Conservation (phyloP, 2,329 filamentous ascomycete species). For the Stromatinia cepivora region DNA sequence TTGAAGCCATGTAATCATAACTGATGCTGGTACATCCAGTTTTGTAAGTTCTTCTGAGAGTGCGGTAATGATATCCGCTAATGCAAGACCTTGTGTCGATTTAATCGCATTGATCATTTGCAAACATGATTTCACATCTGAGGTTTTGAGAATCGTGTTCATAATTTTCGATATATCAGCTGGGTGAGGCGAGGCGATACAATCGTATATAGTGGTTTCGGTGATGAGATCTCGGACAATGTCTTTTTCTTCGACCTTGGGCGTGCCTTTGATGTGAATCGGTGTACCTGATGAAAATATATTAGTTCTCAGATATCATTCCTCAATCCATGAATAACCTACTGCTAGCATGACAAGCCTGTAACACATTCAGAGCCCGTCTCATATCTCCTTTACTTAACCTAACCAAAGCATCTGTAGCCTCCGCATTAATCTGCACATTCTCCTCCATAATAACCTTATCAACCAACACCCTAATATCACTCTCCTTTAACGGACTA, state of each 20-base stretch:
- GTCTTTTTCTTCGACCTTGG: constrained; percentile 61
- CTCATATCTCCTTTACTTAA: constrained; percentile 97
- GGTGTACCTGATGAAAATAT: constrained; percentile 61
- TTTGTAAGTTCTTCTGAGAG: constrained; percentile 79
- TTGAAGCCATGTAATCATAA: constrained; percentile 87
- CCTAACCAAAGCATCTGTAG: constrained; percentile 78
- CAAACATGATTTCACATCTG: constrained; percentile 86
- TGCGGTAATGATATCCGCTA: constrained; percentile 91
- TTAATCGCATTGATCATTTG: constrained; percentile 88
- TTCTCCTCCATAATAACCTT: constrained; percentile 85
- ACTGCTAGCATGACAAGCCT: constrained; percentile 95
- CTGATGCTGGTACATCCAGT: constrained; percentile 81
- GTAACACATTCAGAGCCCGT: constrained; percentile 87
- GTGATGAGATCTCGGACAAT: constrained; percentile 83
- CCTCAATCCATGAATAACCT: constrained; percentile 41
- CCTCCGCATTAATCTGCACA: constrained; percentile 79
- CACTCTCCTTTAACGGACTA: constrained; percentile 83
- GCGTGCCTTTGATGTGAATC: constrained; percentile 58
- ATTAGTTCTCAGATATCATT: constrained; percentile 17
- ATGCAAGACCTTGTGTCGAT: constrained; percentile 76
- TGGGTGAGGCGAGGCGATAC: constrained; percentile 92
- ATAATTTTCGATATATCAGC: constrained; percentile 83
- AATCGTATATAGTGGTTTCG: constrained; percentile 91
- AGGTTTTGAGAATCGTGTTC: constrained; percentile 77
- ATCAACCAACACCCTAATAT: constrained; percentile 84